Percentiles rank a stretch among this genome's conserved stretches.
Evolutionary conservation across 139 green algal genomes (phyloP).

Genomic region (Picochlorum sp.): DNA sequence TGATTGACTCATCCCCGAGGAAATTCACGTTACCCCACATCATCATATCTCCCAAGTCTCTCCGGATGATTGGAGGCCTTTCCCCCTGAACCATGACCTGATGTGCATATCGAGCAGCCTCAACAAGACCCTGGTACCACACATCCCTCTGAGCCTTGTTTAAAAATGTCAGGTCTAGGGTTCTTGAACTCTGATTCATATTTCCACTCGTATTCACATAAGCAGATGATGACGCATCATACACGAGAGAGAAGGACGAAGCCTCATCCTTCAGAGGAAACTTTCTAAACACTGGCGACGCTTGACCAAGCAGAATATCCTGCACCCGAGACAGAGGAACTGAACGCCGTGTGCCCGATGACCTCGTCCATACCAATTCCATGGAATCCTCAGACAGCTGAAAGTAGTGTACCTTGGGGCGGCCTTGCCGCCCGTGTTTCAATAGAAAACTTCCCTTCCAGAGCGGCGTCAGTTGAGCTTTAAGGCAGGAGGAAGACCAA

Average conservation of each 20-base stretch:
- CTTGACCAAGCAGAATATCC: slow-evolving; percentile 44
- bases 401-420: slow-evolving; percentile 72
- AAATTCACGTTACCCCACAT: slow-evolving; percentile 1
- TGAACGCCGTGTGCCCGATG: slow-evolving; percentile 21
- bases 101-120: not conserved
- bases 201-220: no score
- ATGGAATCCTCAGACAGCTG: slow-evolving; percentile 46
- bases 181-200: slow-evolving; percentile 17
- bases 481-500: not conserved
- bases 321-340: slow-evolving; percentile 26
- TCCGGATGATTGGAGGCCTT: not conserved
- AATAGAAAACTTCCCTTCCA: slow-evolving; percentile 59
- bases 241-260: slow-evolving; percentile 62
- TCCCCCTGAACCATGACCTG: not conserved
- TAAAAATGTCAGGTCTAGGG: slow-evolving; percentile 58
- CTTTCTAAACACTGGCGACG: slow-evolving; percentile 52
- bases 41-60: slow-evolving; percentile 4
- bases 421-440: slow-evolving; percentile 72
- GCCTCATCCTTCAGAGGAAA: slow-evolving; percentile 34
- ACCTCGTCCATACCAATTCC: slow-evolving; percentile 52
- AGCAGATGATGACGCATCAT: slow-evolving; percentile 29
- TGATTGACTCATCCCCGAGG: not conserved
- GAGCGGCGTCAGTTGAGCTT: slow-evolving; percentile 36
- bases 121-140: not conserved
- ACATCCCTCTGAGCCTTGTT: slow-evolving; percentile 3